phyloP scores from a whole-genome alignment of 1,139 yeast genomes.

The Yamadazyma jaroonii region DNA sequence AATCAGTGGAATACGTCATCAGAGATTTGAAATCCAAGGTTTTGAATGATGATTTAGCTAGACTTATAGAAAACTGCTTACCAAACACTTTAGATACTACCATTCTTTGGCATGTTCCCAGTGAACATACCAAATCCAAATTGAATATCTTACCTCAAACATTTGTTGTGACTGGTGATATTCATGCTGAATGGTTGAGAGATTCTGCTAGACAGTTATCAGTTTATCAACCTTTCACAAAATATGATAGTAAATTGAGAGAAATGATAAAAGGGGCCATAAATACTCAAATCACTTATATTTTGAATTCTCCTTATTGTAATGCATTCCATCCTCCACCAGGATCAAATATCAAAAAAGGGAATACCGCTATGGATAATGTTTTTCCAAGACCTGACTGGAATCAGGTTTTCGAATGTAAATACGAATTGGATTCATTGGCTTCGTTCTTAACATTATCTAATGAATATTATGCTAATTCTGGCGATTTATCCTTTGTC shows the following conservation, averaged over 20 bases:
- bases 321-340: slow-evolving; percentile 90
- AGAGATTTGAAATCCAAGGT: slow-evolving; percentile 49
- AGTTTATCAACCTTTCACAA: slow-evolving; percentile 64
- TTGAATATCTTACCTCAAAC: slow-evolving; percentile 23
- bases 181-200: slow-evolving; percentile 86
- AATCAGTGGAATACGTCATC: slow-evolving; percentile 62
- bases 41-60: slow-evolving; percentile 61
- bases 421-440: slow-evolving; percentile 82
- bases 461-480: slow-evolving; percentile 62
- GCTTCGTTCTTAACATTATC: slow-evolving; percentile 77
- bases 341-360: slow-evolving; percentile 50
- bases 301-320: slow-evolving; percentile 70
- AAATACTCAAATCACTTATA: slow-evolving; percentile 67
- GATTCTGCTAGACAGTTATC: slow-evolving; percentile 84
- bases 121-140: slow-evolving; percentile 10
- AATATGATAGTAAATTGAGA: slow-evolving; percentile 47
- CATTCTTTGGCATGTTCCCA: slow-evolving; percentile 60
- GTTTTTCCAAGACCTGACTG: slow-evolving; percentile 74
- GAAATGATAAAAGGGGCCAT: slow-evolving; percentile 73
- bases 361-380: slow-evolving; percentile 56
- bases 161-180: slow-evolving; percentile 86
- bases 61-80: slow-evolving; percentile 76
- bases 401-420: slow-evolving; percentile 78
- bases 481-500: slow-evolving; percentile 54
- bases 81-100: slow-evolving; percentile 92